Evolutionary conservation across 2,329 filamentous ascomycete genomes (phyloP), one percentile per base, ranked within the genome.

Genomic region (Pyrenochaeta sp.): DNA sequence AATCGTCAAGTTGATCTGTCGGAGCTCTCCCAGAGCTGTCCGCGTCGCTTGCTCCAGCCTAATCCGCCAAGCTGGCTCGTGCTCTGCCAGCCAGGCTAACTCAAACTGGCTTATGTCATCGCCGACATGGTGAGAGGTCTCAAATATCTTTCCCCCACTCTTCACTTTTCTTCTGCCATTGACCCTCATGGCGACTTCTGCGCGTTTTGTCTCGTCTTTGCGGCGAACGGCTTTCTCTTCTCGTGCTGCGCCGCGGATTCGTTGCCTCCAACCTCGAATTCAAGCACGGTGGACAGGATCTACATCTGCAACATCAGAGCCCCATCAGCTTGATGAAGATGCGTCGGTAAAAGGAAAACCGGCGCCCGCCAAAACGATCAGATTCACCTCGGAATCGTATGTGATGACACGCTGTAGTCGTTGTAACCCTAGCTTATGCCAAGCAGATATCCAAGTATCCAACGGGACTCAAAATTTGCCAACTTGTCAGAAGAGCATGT

Each of bases 381-480:
- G 88, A 71, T 89, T 88, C 75, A 99, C 94, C 11, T 84, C 89
- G 40, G 89, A 96, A 58, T 88, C 86, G 67, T 85, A 81, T 45
- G 69, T 55, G 18, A 35, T 32, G 14, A n/a, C n/a, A n/a, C n/a
- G n/a, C n/a, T n/a, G n/a, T n/a, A n/a, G n/a, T n/a, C n/a, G n/a
- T n/a, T n/a, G n/a, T n/a, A n/a, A n/a, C n/a, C n/a, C n/a, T n/a
- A n/a, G 4, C 34, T 49, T 24, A 54, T 31, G 21, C 34, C 36
- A 17, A 38, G 41, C 36, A 65, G 76, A 40, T 94, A 95, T 65
- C 93, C 94, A 7, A 80, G 88, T 47, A 78, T 99, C 63, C 84
- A 92, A 75, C 84, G 94, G 56, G 85, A 96, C 64, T 71, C 83
- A 10, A 86, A 84, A 19, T 99, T 94, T 71, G 77, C 84, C 20